phyloP scores from a whole-genome alignment of 129 eudicot genomes.

The Glebionis coronaria region DNA sequence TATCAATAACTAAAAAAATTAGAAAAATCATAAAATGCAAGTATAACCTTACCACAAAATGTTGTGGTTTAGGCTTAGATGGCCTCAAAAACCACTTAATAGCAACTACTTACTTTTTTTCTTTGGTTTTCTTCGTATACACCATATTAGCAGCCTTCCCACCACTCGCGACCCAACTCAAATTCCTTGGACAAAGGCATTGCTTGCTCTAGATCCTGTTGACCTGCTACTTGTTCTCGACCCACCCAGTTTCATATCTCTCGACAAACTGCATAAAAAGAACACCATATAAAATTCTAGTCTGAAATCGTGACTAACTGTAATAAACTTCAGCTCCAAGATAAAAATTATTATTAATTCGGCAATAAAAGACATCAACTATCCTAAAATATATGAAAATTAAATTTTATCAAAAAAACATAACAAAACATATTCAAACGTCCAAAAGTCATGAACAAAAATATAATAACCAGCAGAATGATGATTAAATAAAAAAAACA shows the following conservation, averaged over 20 bases:
- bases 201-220: conserved; percentile 53
- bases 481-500: too few relatives aligned
- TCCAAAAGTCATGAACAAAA: too few relatives aligned
- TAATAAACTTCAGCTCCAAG: too few relatives aligned
- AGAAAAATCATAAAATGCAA: neutral
- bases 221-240: conserved; percentile 34
- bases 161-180: conserved; percentile 87
- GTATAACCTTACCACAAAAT: conserved; percentile 62
- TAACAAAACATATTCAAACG: too few relatives aligned
- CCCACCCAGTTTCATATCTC: neutral
- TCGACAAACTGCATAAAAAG: too few relatives aligned
- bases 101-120: conserved; percentile 74
- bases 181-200: conserved; percentile 85
- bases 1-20: conserved; percentile 14
- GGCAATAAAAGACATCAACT: too few relatives aligned
- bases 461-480: too few relatives aligned
- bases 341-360: too few relatives aligned
- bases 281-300: too few relatives aligned
- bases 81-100: conserved; percentile 89
- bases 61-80: conserved; percentile 97
- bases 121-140: conserved; percentile 72
- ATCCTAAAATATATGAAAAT: too few relatives aligned
- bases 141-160: conserved; percentile 97
- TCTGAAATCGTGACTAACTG: too few relatives aligned
- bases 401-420: too few relatives aligned